These are phyloP conservation scores for Anethum foeniculum DNA, from an alignment of 140 eudicot genomes.

Conservation along the genomic window DNA sequence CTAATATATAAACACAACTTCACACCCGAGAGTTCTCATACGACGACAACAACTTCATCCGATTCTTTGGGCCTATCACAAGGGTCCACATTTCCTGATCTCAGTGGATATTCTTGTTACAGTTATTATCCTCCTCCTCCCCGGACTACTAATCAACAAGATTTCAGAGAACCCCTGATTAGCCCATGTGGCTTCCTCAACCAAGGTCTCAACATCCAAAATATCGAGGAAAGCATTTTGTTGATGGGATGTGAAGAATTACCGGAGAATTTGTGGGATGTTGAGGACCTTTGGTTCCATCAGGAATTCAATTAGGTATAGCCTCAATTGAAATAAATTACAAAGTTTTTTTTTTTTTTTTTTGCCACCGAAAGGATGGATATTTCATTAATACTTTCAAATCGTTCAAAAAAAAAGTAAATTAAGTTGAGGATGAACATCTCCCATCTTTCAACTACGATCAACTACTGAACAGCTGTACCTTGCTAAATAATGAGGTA, in stretches of 20 bases:
- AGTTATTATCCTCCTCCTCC: constrained; percentile 28
- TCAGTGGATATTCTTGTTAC: constrained; percentile 42
- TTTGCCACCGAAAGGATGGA: too few relatives aligned
- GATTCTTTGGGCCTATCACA: constrained; percentile 19
- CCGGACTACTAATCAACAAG: constrained; percentile 12
- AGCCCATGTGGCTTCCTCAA: constrained; percentile 55
- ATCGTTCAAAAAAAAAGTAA: too few relatives aligned
- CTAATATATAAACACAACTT: constrained; percentile 14
- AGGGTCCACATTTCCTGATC: constrained; percentile 44
- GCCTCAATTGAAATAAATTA: too few relatives aligned
- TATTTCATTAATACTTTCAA: too few relatives aligned
- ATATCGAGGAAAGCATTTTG: constrained; percentile 30
- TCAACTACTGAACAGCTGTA: too few relatives aligned
- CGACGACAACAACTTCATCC: constrained; percentile 22
- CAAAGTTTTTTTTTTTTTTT: background rate
- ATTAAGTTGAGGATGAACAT: too few relatives aligned
- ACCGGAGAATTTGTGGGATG: constrained; percentile 62
- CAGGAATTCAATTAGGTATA: too few relatives aligned
- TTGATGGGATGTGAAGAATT: constrained; percentile 49
- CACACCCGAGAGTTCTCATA: constrained; percentile 56
- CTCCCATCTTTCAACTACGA: too few relatives aligned
- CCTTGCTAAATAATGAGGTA: too few relatives aligned
- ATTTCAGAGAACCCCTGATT: constrained; percentile 17
- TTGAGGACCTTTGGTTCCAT: constrained; percentile 65
- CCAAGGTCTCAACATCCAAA: constrained; percentile 40